Percentiles rank a stretch among this genome's conserved stretches.
Conservation (phyloP, 2,329 filamentous ascomycete genomes). For the Neoarthrinium moseri region DNA sequence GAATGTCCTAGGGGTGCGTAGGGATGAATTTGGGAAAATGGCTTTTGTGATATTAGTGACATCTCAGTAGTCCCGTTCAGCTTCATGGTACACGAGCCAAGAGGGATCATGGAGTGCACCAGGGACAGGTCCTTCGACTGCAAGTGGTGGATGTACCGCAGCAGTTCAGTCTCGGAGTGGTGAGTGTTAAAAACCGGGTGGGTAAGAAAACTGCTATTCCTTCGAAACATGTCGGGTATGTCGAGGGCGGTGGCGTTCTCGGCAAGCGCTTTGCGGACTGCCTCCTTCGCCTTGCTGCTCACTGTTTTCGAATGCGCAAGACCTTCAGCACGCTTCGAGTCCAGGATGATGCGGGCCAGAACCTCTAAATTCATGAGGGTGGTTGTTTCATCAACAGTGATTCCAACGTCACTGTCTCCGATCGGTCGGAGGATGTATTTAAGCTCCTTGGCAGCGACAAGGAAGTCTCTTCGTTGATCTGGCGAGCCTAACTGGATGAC, state of each 20-base stretch:
- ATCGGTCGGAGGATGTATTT: slow-evolving; percentile 63
- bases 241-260: slow-evolving; percentile 34
- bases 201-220: slow-evolving; percentile 75
- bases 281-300: slow-evolving; percentile 30
- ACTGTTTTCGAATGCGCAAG: no score
- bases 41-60: slow-evolving; percentile 76
- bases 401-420: slow-evolving; percentile 59
- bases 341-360: neutral
- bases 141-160: slow-evolving; percentile 90
- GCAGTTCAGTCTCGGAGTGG: slow-evolving; percentile 90
- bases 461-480: slow-evolving; percentile 48
- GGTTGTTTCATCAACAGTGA: slow-evolving; percentile 76
- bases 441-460: slow-evolving; percentile 49
- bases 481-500: slow-evolving; percentile 56
- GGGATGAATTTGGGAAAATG: slow-evolving; percentile 79
- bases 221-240: slow-evolving; percentile 61
- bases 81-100: slow-evolving; percentile 98
- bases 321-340: no score
- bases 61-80: slow-evolving; percentile 93
- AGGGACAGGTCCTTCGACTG: slow-evolving; percentile 93
- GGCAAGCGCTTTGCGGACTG: slow-evolving; percentile 39
- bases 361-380: slow-evolving; percentile 47
- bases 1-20: slow-evolving; percentile 66
- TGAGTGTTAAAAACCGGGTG: slow-evolving; percentile 94
- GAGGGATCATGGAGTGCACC: slow-evolving; percentile 95